Evolutionary conservation across 2,329 filamentous ascomycete species (phyloP), one percentile per base, ranked within the genome.

Genomic region (Paraconiothyrium sp.): DNA sequence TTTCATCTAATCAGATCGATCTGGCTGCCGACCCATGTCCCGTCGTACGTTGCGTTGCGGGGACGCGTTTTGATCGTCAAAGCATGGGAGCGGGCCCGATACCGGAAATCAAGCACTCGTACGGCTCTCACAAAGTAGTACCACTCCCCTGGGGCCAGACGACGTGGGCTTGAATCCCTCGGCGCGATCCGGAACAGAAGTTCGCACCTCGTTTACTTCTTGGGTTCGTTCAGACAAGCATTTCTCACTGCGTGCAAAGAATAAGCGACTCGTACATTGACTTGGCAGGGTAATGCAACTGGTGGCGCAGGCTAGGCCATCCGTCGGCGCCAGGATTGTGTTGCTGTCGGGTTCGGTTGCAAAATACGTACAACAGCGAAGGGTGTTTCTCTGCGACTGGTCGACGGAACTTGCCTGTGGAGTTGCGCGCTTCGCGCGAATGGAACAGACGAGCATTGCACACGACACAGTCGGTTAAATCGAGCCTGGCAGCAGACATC

Each of bases 1-100:
- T 57, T 61, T 57, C 58, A 61, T 61, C 59, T 61, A 58, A 58
- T 61, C 59, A 58, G 59, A 61, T 61, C 51, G 37, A 54, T 10
- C 49, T 24, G 22, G 34, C 9, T 24, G n/a, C n/a, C n/a, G 16
- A 13, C 37, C 37, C 37, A 24, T n/a, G 41, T 37, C 43, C 43
- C 22, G 22, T 57, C 54, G 20, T 49, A 49, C 39, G 52, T 46
- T 34, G 35, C 37, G 41, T 34, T 39, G 51, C 24, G 51, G 24
- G 32, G 43, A 37, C 34, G 35, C 34, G n/a, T 30, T 46, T 22
- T 14, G 10, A 37, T 22, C 49, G 43, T 57, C 54, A 55, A 13
- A 30, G 22, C 22, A 24, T 43, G 51, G 37, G 39, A 43, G n/a
- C 4, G n/a, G 16, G 14, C 20, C 52, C 52, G 52, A 55, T 32